Base-by-base conservation (phyloP, 2,329 filamentous ascomycete species). In the Pseudopyrenochaeta lycopersici region DNA sequence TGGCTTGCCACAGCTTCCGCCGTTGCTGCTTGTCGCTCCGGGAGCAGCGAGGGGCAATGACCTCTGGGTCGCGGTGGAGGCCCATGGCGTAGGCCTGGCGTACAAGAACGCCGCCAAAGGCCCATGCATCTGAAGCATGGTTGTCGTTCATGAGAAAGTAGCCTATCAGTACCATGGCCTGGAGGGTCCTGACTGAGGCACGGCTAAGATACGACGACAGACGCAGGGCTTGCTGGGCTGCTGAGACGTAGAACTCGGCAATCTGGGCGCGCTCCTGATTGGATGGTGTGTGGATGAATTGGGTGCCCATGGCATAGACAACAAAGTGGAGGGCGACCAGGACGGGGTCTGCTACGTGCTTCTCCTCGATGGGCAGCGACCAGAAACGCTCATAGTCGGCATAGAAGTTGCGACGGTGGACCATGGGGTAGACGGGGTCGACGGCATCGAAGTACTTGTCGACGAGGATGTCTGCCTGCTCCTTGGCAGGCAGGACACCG, bases 141-240 rank as follows among this genome's bases (percentile, higher is more conserved):
- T 92, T 92, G 73, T 94, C 90, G 66, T 94, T 94, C 78, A 93
- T 92, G 31, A 94, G 80, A 64, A 94, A 94, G 69, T 93, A 93
- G 0, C 87, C 88, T 54, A 92, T 87, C n/a, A 94, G 76, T 0
- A 92, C 88, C 90, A 93, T 93, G 39, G 90, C 86, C 73, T 92
- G 89, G 29, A 93, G 86, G 1, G 89, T 90, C 20, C 86, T 81
- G 44, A 92, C 81, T 0, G 88, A 90, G 1, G 90, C 88, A 39
- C 86, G 86, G 72, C 90, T 92, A 2, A 93, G 81, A 65, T 92
- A 94, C 0, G 89, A 91, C 51, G 86, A 89, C 67, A 92, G 84
- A 2, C 90, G 84, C 38, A 94, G 76, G 0, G 90, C 87, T 74
- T 93, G 90, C 64, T 93, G 91, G 40, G 89, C 88, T 4, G 90